Base-by-base conservation (phyloP, 2,329 filamentous ascomycete genomes). In the Clarireedia homoeocarpa region DNA sequence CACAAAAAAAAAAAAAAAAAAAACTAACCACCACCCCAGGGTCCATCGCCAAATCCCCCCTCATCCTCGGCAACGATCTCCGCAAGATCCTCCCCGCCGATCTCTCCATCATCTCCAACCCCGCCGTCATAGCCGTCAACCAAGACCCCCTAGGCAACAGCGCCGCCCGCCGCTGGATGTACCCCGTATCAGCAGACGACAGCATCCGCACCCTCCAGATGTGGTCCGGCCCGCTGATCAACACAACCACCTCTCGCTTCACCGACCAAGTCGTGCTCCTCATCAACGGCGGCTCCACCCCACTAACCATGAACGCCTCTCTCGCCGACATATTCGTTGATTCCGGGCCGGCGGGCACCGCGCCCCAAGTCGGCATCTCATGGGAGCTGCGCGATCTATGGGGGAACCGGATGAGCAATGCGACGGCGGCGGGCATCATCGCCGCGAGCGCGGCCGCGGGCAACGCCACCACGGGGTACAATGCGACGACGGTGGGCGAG, bases 371-470 rank as follows among this genome's bases (percentile, higher is more conserved):
- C 0, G 63, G 69, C 24, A 66, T 73, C 59, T 69, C 67, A 0
- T 82, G 77, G 77, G 77, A 80, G 58, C 68, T 82, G 5, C 75
- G 75, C 48, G 78, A 82, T 63, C 69, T 82, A 1, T 82, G 79
- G 79, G 77, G 73, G 4, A 75, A 76, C 58, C 70, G 79, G n/a
- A 80, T 83, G 77, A 70, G 66, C 20, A 69, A 74, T 47, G 70
- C 67, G 2, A 72, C 73, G 40, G 77, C 77, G 0, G 63, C 65
- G 24, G 66, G 69, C 0, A 71, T 81, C 30, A 70, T 81, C 12
- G 70, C 73, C 51, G 73, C 73, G 0, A 72, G 67, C 2, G 66
- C 67, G 10, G 66, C 67, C 5, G 60, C 65, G 20, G 67, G 66
- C 2, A 69, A 69, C 42, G 60, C 58, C 4, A 71, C 67, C 2